Evolutionary conservation across 2,329 filamentous ascomycete genomes (phyloP).

Genomic region (Fusarium xyrophilum): DNA sequence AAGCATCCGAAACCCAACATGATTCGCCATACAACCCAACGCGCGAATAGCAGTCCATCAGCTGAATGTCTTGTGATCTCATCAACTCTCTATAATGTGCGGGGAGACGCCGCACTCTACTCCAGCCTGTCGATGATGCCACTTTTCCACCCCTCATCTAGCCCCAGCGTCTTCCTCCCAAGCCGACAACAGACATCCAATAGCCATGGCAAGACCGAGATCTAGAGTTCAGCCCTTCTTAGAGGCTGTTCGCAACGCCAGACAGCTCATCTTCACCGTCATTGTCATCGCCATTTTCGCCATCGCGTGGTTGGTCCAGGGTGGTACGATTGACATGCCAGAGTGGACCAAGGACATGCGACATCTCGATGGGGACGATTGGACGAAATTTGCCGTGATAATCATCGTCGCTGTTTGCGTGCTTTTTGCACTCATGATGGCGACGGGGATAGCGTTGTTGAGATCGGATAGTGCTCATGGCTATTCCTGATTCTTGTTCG

Average conservation of each 20-base stretch:
- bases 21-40: background rate
- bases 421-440: background rate
- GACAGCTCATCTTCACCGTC: constrained; percentile 5
- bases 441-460: background rate
- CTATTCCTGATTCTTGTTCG: background rate
- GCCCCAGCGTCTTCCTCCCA: too few species aligned
- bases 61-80: background rate
- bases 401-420: background rate
- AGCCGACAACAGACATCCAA: too few species aligned
- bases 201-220: background rate
- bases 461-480: background rate
- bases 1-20: background rate
- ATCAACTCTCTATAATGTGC: background rate
- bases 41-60: background rate
- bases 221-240: background rate
- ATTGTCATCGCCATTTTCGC: constrained; percentile 5
- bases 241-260: background rate
- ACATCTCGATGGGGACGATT: background rate
- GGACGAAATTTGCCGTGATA: background rate
- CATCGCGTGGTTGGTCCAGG: constrained; percentile 12
- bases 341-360: constrained; percentile 22
- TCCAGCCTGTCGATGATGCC: background rate
- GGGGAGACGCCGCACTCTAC: background rate
- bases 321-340: constrained; percentile 16
- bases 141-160: background rate